Base-by-base conservation (phyloP, 805 yeast genomes). In the Blastobotrys attinorum region DNA sequence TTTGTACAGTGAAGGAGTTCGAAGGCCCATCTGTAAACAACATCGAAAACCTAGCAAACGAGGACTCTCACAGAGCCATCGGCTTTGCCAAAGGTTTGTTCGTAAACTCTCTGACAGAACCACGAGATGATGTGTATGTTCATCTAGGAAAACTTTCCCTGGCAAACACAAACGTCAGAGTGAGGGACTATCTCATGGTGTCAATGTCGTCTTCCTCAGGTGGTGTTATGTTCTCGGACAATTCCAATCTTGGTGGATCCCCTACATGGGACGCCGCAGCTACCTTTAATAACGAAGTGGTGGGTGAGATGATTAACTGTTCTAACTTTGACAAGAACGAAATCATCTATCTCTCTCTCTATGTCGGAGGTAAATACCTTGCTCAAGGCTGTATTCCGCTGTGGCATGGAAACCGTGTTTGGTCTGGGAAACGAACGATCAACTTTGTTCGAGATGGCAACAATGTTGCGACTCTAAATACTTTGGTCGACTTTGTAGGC, bases 1-100 rank as follows among this genome's bases (percentile, higher is more conserved):
- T 76, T 27, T 73, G 84, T 7, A 72, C 89, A 1, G 75, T 86
- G 37, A 85, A 84, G 60, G 95, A 85, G 58, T 75, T 83, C 55
- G 76, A 73, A 57, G 73, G 70, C 13, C 44, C 56, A 7, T 48
- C 59, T 8, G 52, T 44, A 40, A 49, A 48, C 34, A 50, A 44
- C 47, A 68, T 67, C 51, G 66, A 47, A 34, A 56, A 37, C 56
- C 46, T 43, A 40, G 48, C 56, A 16, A 69, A 64, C 34, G 56
- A 61, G 23, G 65, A 63, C 34, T 56, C 64, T 7, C 54, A 68
- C 23, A 62, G 75, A 2, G 81, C 88, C 15, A 75, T 81, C 50
- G 71, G 82, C 27, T 74, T 81, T 43, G 79, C 85, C 46, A 51
- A 51, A 36, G 41, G 48, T 33, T 44, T 55, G 35, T 50, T 47